These are phyloP conservation scores for Rhypophila decipiens DNA, from an alignment of 495 filamentous ascomycete species.

Conservation along the genomic window DNA sequence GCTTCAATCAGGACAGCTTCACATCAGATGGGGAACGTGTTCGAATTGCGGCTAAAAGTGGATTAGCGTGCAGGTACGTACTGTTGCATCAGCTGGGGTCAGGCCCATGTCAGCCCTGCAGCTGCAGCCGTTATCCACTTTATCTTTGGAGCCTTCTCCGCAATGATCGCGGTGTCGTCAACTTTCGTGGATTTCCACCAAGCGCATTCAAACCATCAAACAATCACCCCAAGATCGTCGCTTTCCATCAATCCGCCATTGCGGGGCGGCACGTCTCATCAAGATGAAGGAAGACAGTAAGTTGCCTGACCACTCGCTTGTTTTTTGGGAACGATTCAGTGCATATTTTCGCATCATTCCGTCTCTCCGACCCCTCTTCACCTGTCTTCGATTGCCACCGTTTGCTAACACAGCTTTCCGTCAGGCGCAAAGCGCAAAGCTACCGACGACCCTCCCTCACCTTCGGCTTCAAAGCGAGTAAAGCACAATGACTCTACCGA, in stretches of 20 bases:
- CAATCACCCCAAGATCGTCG: neutral
- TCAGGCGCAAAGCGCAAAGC: conserved; percentile 73
- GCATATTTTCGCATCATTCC: conserved; percentile 1
- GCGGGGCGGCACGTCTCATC: conserved; percentile 4
- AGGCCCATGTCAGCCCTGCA: conserved; percentile 16
- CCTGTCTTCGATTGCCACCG: neutral
- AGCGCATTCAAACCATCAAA: neutral
- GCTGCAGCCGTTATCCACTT: conserved; percentile 2
- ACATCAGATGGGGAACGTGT: conserved; percentile 9
- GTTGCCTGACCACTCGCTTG: neutral
- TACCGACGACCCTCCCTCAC: conserved; percentile 59
- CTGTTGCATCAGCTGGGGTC: neutral
- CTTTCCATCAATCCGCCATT: conserved; percentile 6
- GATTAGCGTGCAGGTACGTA: conserved; percentile 11
- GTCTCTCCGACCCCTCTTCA: neutral
- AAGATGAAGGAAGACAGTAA: conserved; percentile 46
- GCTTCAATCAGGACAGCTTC: conserved; percentile 20
- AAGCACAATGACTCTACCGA: conserved; percentile 54
- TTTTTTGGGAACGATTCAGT: too few relatives aligned
- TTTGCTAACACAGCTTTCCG: neutral
- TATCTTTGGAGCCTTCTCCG: neutral
- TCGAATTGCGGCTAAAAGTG: conserved; percentile 10
- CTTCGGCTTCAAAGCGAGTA: conserved; percentile 55
- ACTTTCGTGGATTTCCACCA: neutral
- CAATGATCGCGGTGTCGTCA: conserved; percentile 5